Percentiles rank a stretch among this genome's conserved stretches.
These are phyloP conservation scores for Dichotomocladium elegans DNA, from an alignment of 371 early-diverging fungal species.

Conservation along the genomic window DNA sequence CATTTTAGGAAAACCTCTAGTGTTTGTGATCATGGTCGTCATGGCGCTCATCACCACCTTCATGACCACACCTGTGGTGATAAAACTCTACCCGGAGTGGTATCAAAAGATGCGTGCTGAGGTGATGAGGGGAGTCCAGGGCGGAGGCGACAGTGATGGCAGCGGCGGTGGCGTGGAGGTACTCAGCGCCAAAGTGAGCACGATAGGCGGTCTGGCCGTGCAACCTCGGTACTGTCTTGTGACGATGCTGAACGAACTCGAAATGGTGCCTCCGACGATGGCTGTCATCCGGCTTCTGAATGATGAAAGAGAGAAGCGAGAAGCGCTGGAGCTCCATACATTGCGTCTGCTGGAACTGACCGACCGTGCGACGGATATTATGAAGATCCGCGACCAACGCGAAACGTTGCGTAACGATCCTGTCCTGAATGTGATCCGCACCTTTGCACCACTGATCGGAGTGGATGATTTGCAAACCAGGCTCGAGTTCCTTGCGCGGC, in stretches of 20 bases:
- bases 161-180: too few relatives aligned
- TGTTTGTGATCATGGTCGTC: constrained; percentile 87
- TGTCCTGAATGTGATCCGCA: constrained; percentile 67
- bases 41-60: constrained; percentile 86
- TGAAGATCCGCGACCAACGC: constrained; percentile 61
- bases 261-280: constrained; percentile 72
- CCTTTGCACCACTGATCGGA: constrained; percentile 65
- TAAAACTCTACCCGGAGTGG: constrained; percentile 54
- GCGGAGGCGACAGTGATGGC: background rate
- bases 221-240: constrained; percentile 25
- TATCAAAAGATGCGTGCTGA: constrained; percentile 40
- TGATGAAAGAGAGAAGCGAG: constrained; percentile 11
- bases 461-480: constrained; percentile 31
- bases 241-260: constrained; percentile 62
- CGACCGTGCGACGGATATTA: constrained; percentile 68
- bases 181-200: constrained; percentile 1
- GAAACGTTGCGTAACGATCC: constrained; percentile 64
- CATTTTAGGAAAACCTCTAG: constrained; percentile 20
- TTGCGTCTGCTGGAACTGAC: constrained; percentile 70
- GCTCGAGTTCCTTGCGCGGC: constrained; percentile 18
- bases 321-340: constrained; percentile 35
- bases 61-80: constrained; percentile 66
- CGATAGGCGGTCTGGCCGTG: background rate
- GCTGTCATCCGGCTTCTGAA: constrained; percentile 59
- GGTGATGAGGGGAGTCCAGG: background rate